These are phyloP conservation scores for Dactylonectria macrodidyma DNA, from an alignment of 2,329 filamentous ascomycete genomes.

Conservation along the genomic window DNA sequence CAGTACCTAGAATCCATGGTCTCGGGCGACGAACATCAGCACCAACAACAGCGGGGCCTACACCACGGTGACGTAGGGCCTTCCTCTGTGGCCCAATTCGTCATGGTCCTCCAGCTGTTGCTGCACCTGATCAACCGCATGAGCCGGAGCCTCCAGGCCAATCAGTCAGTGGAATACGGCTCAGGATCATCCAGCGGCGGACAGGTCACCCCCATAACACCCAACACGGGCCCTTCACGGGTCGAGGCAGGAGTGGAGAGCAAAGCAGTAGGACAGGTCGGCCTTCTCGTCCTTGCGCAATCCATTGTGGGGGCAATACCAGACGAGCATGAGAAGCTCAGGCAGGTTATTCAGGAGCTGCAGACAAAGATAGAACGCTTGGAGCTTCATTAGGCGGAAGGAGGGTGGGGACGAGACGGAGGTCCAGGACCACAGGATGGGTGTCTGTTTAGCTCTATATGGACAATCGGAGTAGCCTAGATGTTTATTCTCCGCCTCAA, in stretches of 20 bases:
- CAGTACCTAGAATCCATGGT: not conserved
- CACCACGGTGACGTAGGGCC: not conserved
- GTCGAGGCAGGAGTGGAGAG: not conserved
- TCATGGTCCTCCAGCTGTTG: not conserved
- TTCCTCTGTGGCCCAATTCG: not conserved
- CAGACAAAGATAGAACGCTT: not conserved
- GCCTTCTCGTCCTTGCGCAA: not conserved
- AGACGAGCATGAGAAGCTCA: not conserved
- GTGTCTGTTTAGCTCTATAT: not conserved
- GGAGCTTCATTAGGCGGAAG: not conserved
- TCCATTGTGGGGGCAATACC: not conserved
- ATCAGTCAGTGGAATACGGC: not conserved
- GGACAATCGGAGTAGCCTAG: not conserved
- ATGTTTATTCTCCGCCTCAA: not conserved
- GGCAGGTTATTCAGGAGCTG: not conserved
- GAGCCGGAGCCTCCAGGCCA: not conserved
- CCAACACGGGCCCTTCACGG: not conserved
- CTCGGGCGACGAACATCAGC: not conserved
- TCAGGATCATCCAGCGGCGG: not conserved
- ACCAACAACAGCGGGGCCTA: not conserved
- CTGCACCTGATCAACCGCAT: constrained; percentile 1
- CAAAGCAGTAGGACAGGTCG: not conserved
- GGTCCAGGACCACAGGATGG: not conserved
- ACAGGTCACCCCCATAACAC: not conserved
- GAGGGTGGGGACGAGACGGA: too few species aligned